Conservation (phyloP, 2,329 filamentous ascomycete species). For the Hypocrella siamensis region DNA sequence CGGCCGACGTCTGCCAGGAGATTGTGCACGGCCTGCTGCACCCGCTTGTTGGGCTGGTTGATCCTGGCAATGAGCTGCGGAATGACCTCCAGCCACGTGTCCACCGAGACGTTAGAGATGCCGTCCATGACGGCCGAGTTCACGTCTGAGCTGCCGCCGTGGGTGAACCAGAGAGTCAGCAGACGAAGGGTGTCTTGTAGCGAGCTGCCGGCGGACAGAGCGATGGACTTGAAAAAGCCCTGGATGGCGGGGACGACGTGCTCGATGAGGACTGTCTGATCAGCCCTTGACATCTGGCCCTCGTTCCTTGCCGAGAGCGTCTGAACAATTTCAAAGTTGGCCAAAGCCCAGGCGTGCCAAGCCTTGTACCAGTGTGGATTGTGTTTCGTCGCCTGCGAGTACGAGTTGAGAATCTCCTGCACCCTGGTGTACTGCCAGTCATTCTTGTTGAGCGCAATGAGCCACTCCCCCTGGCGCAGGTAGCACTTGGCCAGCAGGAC, state of each 20-base stretch:
- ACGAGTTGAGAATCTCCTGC: conserved; percentile 78
- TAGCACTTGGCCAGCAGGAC: conserved; percentile 87
- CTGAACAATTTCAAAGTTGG: conserved; percentile 97
- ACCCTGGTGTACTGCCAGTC: conserved; percentile 82
- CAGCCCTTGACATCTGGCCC: conserved; percentile 26
- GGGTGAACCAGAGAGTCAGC: conserved; percentile 89
- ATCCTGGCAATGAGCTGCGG: conserved; percentile 95
- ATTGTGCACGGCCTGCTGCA: conserved; percentile 83
- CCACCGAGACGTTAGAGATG: conserved; percentile 80
- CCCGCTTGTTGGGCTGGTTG: conserved; percentile 82
- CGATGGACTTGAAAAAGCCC: conserved; percentile 96
- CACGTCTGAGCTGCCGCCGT: conserved; percentile 79
- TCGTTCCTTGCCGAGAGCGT: conserved; percentile 54
- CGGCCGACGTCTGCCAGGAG: conserved; percentile 85
- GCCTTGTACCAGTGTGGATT: conserved; percentile 97
- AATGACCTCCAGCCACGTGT: conserved; percentile 97
- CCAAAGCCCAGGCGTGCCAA: conserved; percentile 96
- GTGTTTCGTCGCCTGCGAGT: conserved; percentile 81
- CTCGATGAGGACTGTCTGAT: conserved; percentile 56
- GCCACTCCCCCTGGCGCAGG: conserved; percentile 92
- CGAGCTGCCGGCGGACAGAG: conserved; percentile 78
- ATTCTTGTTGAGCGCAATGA: conserved; percentile 68
- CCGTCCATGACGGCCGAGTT: conserved; percentile 80
- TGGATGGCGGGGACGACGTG: conserved; percentile 90
- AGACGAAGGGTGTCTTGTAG: conserved; percentile 88